phyloP scores from a whole-genome alignment of 192 early-diverging fungal species.

The Kappamyces sp. region DNA sequence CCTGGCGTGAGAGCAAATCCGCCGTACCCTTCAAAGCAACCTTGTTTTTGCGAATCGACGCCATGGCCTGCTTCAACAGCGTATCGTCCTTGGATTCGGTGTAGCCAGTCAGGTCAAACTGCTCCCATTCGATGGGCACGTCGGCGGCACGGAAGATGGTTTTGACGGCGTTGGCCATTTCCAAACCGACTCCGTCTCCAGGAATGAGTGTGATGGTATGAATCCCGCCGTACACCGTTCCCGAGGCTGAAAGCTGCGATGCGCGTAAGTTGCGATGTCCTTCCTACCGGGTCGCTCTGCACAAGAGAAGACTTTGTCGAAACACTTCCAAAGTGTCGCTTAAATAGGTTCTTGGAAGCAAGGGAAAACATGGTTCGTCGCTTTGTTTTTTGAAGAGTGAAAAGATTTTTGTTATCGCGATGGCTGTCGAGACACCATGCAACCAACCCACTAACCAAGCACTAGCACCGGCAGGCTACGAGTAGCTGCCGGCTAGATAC shows the following conservation, averaged over 20 bases:
- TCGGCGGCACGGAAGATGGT: slow-evolving; percentile 88
- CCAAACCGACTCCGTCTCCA: slow-evolving; percentile 96
- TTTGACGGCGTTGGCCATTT: slow-evolving; percentile 86
- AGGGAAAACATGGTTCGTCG: no score
- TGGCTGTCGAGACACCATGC: no score
- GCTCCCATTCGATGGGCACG: slow-evolving; percentile 95
- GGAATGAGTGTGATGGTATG: slow-evolving; percentile 97
- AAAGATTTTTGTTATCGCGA: no score
- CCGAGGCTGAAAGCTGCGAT: slow-evolving; percentile 13
- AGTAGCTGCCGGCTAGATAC: no score
- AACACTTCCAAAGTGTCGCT: slow-evolving; percentile 5
- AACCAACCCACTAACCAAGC: no score
- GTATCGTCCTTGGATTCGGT: slow-evolving; percentile 69
- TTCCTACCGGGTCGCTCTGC: slow-evolving; percentile 13
- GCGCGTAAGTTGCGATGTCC: background rate
- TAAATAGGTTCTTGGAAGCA: background rate
- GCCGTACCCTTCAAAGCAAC: slow-evolving; percentile 90
- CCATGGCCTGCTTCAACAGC: slow-evolving; percentile 84
- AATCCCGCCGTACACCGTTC: slow-evolving; percentile 76
- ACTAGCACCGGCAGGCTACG: no score
- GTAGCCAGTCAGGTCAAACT: slow-evolving; percentile 93
- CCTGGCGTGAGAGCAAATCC: slow-evolving; percentile 24
- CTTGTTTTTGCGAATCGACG: slow-evolving; percentile 90
- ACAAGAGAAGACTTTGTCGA: slow-evolving; percentile 12
- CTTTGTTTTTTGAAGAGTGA: no score